Base-by-base conservation (phyloP, 192 early-diverging fungal species). In the Gaertneriomyces sp. region DNA sequence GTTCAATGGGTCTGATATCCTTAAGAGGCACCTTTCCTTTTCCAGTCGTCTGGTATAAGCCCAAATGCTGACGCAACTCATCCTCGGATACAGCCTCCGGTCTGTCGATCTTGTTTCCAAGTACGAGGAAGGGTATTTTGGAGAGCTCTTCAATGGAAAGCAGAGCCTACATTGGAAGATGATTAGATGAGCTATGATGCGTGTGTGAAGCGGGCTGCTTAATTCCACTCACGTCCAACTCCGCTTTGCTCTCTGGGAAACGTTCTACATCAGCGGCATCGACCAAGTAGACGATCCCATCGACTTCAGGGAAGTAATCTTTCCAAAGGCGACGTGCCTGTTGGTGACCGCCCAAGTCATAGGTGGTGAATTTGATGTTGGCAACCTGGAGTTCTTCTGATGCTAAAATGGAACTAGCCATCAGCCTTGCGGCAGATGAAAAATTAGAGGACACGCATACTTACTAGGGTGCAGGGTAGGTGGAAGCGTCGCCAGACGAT, bases 31-130 rank as follows among this genome's bases (percentile, higher is more conserved):
- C 88, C 80, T 95, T 97, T 76, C 96, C 96, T 81, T 97, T 98
- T 70, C 96, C 96, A 47, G 95, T 99, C 51, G 95, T 96, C 79
- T 99, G 94, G 88, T 89, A 91, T 67, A 99, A 83, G 38, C 95
- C 94, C 60, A 99, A 86, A 49, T 79, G 79, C 56, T 85, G 78
- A 71, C 95, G 82, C 61, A 99, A 86, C 68, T 87, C 88, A 57
- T 96, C 94, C 78, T 98, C 96, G 16, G 89, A 91, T 54, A 95
- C 90, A 38, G 96, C 96, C 68, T 89, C 89, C 58, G 82, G 85
- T 25, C 90, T 89, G 72, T 99, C 96, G 73, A 99, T 98, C 87
- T 99, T 99, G 87, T 99, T 99, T 69, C 96, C 96, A 51, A 99
- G 87, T 60, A 99, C 83, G 68, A 99, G 77, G 83, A 99, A 98